Evolutionary conservation across 345 rosid species (phyloP), one percentile per base, ranked within the genome.

Genomic region (Ceriops decandra): DNA sequence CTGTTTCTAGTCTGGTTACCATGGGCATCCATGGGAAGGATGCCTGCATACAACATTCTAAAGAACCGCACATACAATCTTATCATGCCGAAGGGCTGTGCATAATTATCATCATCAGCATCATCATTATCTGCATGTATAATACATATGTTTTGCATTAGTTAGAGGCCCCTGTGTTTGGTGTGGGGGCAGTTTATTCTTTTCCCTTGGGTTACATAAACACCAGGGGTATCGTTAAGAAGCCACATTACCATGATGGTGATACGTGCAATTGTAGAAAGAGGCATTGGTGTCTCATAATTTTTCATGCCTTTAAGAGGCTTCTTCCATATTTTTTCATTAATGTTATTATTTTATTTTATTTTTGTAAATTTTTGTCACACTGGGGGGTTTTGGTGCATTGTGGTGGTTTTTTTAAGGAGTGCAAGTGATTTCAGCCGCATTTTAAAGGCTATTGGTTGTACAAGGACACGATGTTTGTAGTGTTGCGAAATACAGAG

Each of bases 201-300:
- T 62, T 73, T 58, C 82, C 86, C 84, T 74, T 71, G 30, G 59
- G 86, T 87, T 82, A 62, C 70, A 28, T 75, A 79, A 77, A 81
- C 79, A 46, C 47, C 70, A 81, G 85, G 82, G 69, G 69, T 27
- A 26, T 79, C 80, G 66, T 75, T 77, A 67, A 67, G 76, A 74
- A 69, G 81, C 79, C 76, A 42, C 75, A 52, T 76, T 78, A 73
- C 81, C 36, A 32, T 52, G 56, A 6, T 52, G 33, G 83, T 81
- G 88, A 76, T 74, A 65, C 49, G 74, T 67, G 81, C 74, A 65
- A 63, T 69, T 61, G 53, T 31, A 64, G 78, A 54, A 42, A 70
- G 71, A 67, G 64, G 74, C 67, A 54, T 24, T 28, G 65, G 73
- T 60, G 71, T 72, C 74, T 68, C 59, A 53, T 21, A 66, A 65